Base-by-base conservation (phyloP, 441 rosid species). In the Pelargonium hybrid region DNA sequence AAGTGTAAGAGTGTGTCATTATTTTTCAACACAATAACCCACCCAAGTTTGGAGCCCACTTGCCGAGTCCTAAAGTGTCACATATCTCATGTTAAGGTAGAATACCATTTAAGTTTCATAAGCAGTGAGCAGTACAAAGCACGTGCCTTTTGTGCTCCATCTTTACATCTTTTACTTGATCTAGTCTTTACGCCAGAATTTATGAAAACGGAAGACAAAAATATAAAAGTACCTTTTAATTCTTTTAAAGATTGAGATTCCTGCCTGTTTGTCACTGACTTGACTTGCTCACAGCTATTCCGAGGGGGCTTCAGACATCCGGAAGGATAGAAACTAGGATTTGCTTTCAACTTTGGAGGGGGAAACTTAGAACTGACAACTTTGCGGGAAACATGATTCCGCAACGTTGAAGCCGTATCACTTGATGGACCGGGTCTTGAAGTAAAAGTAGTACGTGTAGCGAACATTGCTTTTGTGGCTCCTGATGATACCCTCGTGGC, bases 181-280 rank as follows among this genome's bases (percentile, higher is more conserved):
- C 15, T 50, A 48, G 17, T 14, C 41, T 34, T 65, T 11, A 25
- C 20, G 13, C 29, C 10, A 7, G 23, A 25, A 13, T 15, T 65
- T 5, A 14, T n/a, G 21, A 5, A 5, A 31, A 9, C 15, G 11
- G 39, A 11, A 11, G 23, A 65, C n/a, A 25, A 18, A n/a, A 14
- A 66, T 57, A 66, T n/a, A 18, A 48, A 78, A 61, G 72, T 68
- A 88, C 91, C 89, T 82, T 81, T 67, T 63, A 64, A 41, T 68
- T 66, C 67, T 54, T 76, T 73, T 43, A 73, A 47, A 59, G 71
- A 71, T 74, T 54, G 68, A 25, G 64, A 47, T 37, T 29, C 77
- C 70, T 17, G 78, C 54, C 69, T 71, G 63, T 39, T 66, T 47
- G 67, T 52, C 56, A 66, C 50, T 20, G 79, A 17, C 72, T 64